Base-by-base conservation (phyloP, 345 rosid genomes). In the Acer saccharum region DNA sequence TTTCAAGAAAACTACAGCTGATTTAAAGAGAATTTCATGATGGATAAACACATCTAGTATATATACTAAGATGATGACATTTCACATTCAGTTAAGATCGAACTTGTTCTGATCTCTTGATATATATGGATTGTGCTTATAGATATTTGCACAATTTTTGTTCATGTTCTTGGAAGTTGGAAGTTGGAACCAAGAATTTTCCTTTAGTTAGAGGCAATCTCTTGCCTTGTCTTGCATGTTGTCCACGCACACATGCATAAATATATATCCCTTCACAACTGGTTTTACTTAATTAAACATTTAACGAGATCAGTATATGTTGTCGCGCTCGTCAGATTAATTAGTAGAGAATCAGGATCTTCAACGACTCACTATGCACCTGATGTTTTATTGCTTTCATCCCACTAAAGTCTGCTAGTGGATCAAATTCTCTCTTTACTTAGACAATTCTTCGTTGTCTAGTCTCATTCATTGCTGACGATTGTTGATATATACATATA, bases 361-460 rank as follows among this genome's bases (percentile, higher is more conserved):
- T 18, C 8, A 5, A 58, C 11, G 2, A 41, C 16, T 32, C 9
- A 41, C 41, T 68, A 43, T 57, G 14, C 68, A 20, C n/a, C 20
- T 61, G 60, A 13, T 58, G 68, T 13, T 43, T 21, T 25, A 43
- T 71, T 71, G 76, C 72, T 71, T 5, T 75, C 69, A 43, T 11
- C 10, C 78, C 62, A 61, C 64, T 65, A 41, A 55, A 0, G 18
- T 20, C n/a, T 48, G 67, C 14, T 32, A 35, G 72, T 72, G 72
- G 76, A 55, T 65, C 58, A 4, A 64, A 52, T 52, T 29, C 32
- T 43, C 43, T 44, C 27, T 17, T 10, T 12, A 25, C 7, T 25
- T 17, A 29, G 23, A 4, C 20, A n/a, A 58, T n/a, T 8, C 18
- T 17, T 18, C n/a, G 14, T 27, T 2, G 7, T 2, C 3, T 18